These are phyloP conservation scores for Tylopilus vinaceipallidus DNA, from an alignment of 768 basidiomycete species.

Conservation along the genomic window DNA sequence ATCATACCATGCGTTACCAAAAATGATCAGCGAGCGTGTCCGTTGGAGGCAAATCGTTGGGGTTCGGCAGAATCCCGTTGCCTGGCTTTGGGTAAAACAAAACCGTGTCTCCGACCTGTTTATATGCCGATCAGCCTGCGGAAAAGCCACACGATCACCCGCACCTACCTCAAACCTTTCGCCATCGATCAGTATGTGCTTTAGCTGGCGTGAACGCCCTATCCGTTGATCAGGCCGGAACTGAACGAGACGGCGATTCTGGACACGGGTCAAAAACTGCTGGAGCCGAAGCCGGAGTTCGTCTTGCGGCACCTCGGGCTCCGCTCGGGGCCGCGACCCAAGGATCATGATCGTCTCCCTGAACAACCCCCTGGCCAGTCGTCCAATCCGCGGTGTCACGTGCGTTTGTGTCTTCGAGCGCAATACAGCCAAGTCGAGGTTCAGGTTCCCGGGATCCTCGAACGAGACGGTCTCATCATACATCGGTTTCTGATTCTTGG, in stretches of 20 bases:
- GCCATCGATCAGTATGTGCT: slow-evolving; percentile 42
- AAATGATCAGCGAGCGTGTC: slow-evolving; percentile 56
- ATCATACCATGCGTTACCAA: slow-evolving; percentile 43
- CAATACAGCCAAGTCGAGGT: slow-evolving; percentile 57
- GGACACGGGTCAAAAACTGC: slow-evolving; percentile 21
- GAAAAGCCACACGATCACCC: background rate
- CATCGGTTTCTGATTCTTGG: background rate
- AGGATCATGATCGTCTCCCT: slow-evolving; percentile 54
- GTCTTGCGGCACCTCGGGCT: slow-evolving; percentile 11
- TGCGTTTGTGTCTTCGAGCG: slow-evolving; percentile 56
- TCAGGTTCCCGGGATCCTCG: slow-evolving; percentile 39
- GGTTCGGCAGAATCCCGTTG: slow-evolving; percentile 33
- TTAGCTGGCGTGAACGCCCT: slow-evolving; percentile 35
- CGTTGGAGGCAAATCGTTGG: slow-evolving; percentile 34
- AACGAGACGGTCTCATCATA: slow-evolving; percentile 3
- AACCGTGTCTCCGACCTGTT: slow-evolving; percentile 63
- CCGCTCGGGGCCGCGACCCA: slow-evolving; percentile 38
- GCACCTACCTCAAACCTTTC: slow-evolving; percentile 42
- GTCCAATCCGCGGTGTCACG: slow-evolving; percentile 60
- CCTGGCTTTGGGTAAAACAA: slow-evolving; percentile 42
- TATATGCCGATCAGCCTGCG: slow-evolving; percentile 1
- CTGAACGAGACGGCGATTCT: slow-evolving; percentile 12
- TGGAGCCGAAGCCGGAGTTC: slow-evolving; percentile 19
- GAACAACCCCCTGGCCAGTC: slow-evolving; percentile 50
- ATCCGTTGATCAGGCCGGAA: slow-evolving; percentile 35